Evolutionary conservation across 495 filamentous ascomycete genomes (phyloP), one percentile per base, ranked within the genome.

Genomic region (Podospora didyma): DNA sequence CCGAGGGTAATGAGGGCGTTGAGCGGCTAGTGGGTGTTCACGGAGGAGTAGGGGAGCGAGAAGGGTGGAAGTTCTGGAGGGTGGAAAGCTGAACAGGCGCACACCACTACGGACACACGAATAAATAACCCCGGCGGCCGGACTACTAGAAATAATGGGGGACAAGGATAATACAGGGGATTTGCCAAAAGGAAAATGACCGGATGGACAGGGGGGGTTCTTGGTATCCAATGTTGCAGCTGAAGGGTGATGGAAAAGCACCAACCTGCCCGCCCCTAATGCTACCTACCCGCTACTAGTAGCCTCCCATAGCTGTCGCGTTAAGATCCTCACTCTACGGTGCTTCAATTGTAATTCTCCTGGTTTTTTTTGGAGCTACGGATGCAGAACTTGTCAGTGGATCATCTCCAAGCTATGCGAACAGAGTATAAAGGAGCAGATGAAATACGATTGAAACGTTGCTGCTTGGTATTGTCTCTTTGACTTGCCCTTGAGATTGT

Each of bases 1-100:
- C 89, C 0, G 82, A 88, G 48, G 92, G 89, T 23, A 83, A 86
- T 51, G 86, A 90, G 53, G 89, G 88, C 2, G 87, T 96, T 31
- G 90, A 96, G 69, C 76, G 77, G 45, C 74, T 92, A 44, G 88
- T 88, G 7, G 89, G 86, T 21, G 79, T 86, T 19, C 78, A 84
- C 35, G 83, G 76, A 0, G 76, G 79, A 11, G 73, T 66, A 20
- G 79, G 86, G 21, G 89, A 87, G 56, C 77, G 86, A 51, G 86
- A 88, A 62, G 89, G 87, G 0, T 97, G 94, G 94, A 94, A 92
- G 70, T 97, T 96, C 70, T 98, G 94, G 94, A 86, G 84, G 65
- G 78, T 82, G 22, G 79, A 82, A 51, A 75, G 69, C 60, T 60
- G 60, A 35, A 45, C 26, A 9, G 26, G 9, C 26, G 9, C 52